Base-by-base conservation (phyloP, 768 basidiomycete species). In the Hypsizygus marmoreus region DNA sequence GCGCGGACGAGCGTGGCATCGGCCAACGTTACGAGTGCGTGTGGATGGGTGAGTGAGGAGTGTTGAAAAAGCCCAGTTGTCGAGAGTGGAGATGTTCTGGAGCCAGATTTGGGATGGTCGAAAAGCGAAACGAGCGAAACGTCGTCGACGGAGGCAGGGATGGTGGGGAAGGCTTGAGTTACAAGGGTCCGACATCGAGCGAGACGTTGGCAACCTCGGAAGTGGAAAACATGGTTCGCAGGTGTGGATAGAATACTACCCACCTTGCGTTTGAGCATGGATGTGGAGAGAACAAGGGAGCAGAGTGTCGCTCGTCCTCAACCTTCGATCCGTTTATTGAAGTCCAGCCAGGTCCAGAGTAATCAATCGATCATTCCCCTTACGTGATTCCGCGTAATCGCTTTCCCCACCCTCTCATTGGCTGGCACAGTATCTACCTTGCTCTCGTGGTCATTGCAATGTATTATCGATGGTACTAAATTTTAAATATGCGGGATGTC, bases 61-160 rank as follows among this genome's bases (percentile, higher is more conserved):
- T 97, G 90, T 12, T 82, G 81, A 64, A 99, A 98, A 26, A 98
- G 78, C 17, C 97, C 97, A 2, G 88, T 87, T 2, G 76, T 66
- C 5, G 75, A 67, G 20, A 79, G 67, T 2, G 76, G 68, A 7
- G 76, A 72, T 3, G 67, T 55, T 31, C 65, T 64, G 28, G 66
- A 65, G 11, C 56, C 56, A 44, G 56, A 65, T 43, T 53, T 72
- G 4, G 88, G 86, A 26, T 76, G 74, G 69, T 92, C 89, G 63
- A 91, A 91, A 47, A 88, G 76, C 12, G 79, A 69, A 46, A 84
- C 74, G 51, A 92, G 74, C 40, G 81, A 74, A 40, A 69, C 70
- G 66, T 91, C 88, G 57, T 88, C 84, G 34, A 67, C 50, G 13
- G 86, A 81, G 11, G 84, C 75, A 13, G 84, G 82, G 34, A 82